phyloP scores from a whole-genome alignment of 805 yeast genomes.

The Diddensiella caesifluorescens region DNA sequence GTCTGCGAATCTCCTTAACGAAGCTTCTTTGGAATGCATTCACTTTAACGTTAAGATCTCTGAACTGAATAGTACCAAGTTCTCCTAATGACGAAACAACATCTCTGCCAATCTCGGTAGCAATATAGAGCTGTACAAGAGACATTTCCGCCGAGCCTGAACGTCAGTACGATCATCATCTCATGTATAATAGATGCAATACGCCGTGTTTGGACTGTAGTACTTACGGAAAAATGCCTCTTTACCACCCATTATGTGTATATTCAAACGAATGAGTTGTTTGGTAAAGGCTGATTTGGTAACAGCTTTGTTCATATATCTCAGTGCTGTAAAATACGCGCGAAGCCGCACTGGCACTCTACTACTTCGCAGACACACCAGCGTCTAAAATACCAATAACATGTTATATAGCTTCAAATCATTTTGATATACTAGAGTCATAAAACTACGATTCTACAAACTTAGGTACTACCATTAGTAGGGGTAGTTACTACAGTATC shows the following conservation, averaged over 20 bases:
- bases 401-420: no score
- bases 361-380: no score
- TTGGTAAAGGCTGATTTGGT: neutral
- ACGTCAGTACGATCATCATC: neutral
- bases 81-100: slow-evolving; percentile 83
- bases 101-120: slow-evolving; percentile 84
- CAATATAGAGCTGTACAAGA: slow-evolving; percentile 82
- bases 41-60: slow-evolving; percentile 78
- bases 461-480: slow-evolving; percentile 2
- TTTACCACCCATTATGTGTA: slow-evolving; percentile 12
- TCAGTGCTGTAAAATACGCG: neutral
- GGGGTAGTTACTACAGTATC: no score
- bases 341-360: neutral
- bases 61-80: slow-evolving; percentile 77
- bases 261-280: neutral
- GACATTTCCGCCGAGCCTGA: slow-evolving; percentile 94
- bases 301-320: neutral
- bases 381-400: no score
- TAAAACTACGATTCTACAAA: neutral
- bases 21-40: slow-evolving; percentile 85
- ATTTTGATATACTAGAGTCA: no score
- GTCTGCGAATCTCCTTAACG: slow-evolving; percentile 76
- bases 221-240: slow-evolving; percentile 36
- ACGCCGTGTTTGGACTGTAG: neutral
- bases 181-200: no score